These are phyloP conservation scores for Gossypium rotundifolium DNA, from an alignment of 345 rosid species.

Conservation along the genomic window DNA sequence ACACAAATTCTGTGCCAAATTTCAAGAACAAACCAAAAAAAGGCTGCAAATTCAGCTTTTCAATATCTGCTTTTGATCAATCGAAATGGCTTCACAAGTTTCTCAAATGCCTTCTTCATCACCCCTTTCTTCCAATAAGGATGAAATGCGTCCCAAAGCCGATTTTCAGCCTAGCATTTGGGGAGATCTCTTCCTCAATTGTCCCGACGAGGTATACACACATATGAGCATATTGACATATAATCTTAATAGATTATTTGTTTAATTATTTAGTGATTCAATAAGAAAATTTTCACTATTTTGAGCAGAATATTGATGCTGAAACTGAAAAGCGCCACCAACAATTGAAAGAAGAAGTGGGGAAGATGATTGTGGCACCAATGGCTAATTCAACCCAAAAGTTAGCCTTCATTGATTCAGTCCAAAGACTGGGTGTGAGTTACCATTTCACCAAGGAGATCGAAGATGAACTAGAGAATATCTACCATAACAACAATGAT, in stretches of 20 bases:
- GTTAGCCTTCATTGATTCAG: constrained; percentile 20
- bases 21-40: background rate
- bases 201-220: background rate
- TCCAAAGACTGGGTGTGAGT: constrained; percentile 24
- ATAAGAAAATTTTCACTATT: background rate
- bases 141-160: background rate
- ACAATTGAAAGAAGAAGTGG: constrained; percentile 19
- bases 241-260: background rate
- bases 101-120: background rate
- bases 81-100: background rate
- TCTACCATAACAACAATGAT: background rate
- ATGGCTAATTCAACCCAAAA: background rate
- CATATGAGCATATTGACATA: background rate
- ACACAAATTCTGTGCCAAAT: background rate
- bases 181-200: constrained; percentile 6
- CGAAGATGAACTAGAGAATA: background rate
- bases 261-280: background rate
- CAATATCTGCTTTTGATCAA: background rate
- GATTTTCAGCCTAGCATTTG: constrained; percentile 5
- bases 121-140: background rate
- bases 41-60: background rate
- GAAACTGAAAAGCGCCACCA: background rate
- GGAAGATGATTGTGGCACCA: constrained; percentile 8
- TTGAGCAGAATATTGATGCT: background rate
- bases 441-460: constrained; percentile 29